A percentile compares a stretch with the other conserved stretches of the same genome.
Evolutionary conservation across 495 filamentous ascomycete species (phyloP).

Genomic region (Hyphodiscus hymeniophilus): DNA sequence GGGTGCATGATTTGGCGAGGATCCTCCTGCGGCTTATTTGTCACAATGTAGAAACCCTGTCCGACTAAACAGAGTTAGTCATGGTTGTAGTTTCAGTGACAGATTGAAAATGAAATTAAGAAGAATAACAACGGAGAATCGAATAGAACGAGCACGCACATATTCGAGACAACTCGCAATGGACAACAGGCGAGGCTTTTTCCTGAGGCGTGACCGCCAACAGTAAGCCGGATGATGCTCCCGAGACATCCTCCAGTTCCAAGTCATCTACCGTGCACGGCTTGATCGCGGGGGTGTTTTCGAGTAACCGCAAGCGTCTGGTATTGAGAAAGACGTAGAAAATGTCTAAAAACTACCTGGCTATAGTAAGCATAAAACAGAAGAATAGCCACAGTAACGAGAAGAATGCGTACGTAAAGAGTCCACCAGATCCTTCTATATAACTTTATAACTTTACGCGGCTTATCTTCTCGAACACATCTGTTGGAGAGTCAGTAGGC

Average conservation of each 20-base stretch:
- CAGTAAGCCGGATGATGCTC: conserved; percentile 9
- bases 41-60: too few species aligned
- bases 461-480: conserved; percentile 6
- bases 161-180: conserved; percentile 6
- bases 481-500: conserved; percentile 4
- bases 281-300: conserved; percentile 9
- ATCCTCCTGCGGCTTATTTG: too few species aligned
- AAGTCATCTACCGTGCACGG: conserved; percentile 6
- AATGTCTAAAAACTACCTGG: conserved; percentile 7
- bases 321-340: conserved; percentile 9
- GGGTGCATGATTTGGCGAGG: too few species aligned
- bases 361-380: conserved; percentile 4
- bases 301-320: conserved; percentile 6
- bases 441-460: conserved; percentile 2
- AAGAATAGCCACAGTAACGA: conserved; percentile 2
- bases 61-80: too few species aligned
- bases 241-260: conserved; percentile 9
- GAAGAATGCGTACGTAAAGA: conserved; percentile 4
- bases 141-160: conserved; percentile 5
- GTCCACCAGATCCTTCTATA: conserved; percentile 4
- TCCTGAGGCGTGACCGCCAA: conserved; percentile 6
- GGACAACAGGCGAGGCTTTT: too few species aligned
- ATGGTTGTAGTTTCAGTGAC: too few species aligned
- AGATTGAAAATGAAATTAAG: conserved; percentile 4
- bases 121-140: conserved; percentile 4